These are phyloP conservation scores for Colletotrichum sp. DNA, from an alignment of 2,329 filamentous ascomycete genomes.

Conservation along the genomic window DNA sequence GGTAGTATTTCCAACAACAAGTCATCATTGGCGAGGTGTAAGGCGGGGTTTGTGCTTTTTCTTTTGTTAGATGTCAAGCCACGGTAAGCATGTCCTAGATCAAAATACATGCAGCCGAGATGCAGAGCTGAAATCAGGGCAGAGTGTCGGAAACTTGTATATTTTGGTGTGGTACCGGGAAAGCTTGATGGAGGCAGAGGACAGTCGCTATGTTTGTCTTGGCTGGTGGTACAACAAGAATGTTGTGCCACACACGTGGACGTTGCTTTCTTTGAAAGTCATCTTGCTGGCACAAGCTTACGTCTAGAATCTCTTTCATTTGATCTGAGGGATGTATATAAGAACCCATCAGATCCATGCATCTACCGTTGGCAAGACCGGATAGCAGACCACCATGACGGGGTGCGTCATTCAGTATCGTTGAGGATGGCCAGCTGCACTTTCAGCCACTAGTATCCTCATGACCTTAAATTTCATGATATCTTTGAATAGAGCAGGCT, in stretches of 20 bases:
- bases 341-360: background rate
- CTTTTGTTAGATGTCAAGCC: background rate
- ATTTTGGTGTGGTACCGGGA: background rate
- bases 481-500: background rate
- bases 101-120: background rate
- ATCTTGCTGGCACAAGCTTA: background rate
- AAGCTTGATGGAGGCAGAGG: background rate
- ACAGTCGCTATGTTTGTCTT: background rate
- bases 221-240: background rate
- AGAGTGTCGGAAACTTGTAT: background rate
- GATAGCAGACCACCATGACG: background rate
- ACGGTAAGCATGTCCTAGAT: background rate
- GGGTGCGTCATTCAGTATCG: background rate
- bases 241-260: background rate
- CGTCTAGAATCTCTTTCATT: background rate
- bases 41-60: background rate
- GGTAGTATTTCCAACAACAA: background rate
- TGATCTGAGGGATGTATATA: background rate
- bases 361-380: background rate
- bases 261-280: background rate
- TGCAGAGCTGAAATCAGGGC: background rate
- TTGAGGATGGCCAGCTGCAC: background rate
- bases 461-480: background rate
- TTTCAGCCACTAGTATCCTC: background rate
- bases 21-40: background rate